phyloP scores from a whole-genome alignment of 768 basidiomycete genomes.

The Trametes cinnabarina region DNA sequence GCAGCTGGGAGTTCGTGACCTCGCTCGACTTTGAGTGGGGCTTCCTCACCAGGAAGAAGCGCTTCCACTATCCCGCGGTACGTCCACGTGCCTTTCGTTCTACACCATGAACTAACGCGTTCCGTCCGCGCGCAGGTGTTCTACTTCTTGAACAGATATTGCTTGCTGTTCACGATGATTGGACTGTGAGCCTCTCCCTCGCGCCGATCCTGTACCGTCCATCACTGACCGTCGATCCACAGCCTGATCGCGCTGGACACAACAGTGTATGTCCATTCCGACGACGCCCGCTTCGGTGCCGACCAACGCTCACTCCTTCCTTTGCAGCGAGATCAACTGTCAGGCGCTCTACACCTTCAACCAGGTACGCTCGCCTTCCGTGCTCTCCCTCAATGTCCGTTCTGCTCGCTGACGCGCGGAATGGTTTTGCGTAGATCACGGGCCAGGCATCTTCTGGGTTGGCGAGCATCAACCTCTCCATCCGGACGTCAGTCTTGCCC shows the following conservation, averaged over 20 bases:
- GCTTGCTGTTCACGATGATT: conserved; percentile 43
- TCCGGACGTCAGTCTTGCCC: conserved; percentile 39
- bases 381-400: conserved; percentile 5
- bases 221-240: background rate
- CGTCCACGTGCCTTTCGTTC: background rate
- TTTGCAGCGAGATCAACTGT: conserved; percentile 40
- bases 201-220: background rate
- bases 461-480: conserved; percentile 47
- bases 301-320: background rate
- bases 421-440: conserved; percentile 25
- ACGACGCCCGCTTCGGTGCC: background rate
- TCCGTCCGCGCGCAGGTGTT: conserved; percentile 31
- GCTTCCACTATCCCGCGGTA: conserved; percentile 47
- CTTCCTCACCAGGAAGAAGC: conserved; percentile 39
- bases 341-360: conserved; percentile 49
- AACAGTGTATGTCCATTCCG: conserved; percentile 26
- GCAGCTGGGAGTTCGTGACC: conserved; percentile 45
- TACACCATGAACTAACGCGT: background rate
- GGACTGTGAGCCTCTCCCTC: conserved; percentile 39
- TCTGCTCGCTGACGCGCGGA: background rate
- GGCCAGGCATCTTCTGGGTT: conserved; percentile 45
- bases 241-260: conserved; percentile 40
- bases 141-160: conserved; percentile 47
- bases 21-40: conserved; percentile 44
- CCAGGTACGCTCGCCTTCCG: conserved; percentile 20